phyloP scores from a whole-genome alignment of 2,329 filamentous ascomycete genomes.

The Paecilomyces sp. region DNA sequence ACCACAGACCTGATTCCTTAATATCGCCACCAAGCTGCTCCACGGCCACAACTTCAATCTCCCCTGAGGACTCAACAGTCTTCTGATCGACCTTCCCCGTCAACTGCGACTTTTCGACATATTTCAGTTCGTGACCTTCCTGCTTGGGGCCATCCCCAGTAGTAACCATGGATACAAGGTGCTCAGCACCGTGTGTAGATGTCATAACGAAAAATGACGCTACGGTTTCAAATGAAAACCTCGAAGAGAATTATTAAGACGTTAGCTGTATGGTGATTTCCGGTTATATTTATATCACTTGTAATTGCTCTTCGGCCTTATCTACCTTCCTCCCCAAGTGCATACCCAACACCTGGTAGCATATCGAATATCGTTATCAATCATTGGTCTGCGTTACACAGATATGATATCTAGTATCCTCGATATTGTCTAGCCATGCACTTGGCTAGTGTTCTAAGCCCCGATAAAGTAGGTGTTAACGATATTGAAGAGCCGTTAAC shows the following conservation, averaged over 20 bases:
- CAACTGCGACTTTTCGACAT: background rate
- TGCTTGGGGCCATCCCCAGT: background rate
- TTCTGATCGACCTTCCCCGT: background rate
- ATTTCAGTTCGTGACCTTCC: background rate
- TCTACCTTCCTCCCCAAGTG: no score
- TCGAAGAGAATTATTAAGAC: background rate
- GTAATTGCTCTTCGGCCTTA: no score
- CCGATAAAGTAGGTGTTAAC: background rate
- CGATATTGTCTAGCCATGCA: background rate
- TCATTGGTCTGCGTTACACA: no score
- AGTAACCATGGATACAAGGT: background rate
- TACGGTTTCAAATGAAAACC: background rate
- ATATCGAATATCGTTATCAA: no score
- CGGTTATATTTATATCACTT: background rate
- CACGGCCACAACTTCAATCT: background rate
- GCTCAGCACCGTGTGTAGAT: background rate
- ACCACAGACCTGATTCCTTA: background rate
- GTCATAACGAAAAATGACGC: background rate
- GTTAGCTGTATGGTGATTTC: background rate
- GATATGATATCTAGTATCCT: no score
- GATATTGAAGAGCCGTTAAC: background rate
- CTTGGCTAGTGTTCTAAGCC: background rate
- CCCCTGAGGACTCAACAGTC: background rate
- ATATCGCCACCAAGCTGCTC: background rate
- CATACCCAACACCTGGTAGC: no score